These are phyloP conservation scores for Lojkania enalia DNA, from an alignment of 2,329 filamentous ascomycete species.

Conservation along the genomic window DNA sequence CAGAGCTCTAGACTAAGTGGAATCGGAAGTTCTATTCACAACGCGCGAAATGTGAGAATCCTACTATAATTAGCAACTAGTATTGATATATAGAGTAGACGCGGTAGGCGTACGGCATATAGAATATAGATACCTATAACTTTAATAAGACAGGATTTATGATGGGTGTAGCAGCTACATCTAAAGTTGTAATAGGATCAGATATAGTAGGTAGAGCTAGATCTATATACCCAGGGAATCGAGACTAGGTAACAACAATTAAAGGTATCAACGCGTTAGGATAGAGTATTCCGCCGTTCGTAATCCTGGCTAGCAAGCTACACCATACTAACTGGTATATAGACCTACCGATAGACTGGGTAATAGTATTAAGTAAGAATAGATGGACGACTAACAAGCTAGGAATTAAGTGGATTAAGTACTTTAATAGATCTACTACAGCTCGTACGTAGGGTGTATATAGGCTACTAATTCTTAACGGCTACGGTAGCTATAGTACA, in stretches of 20 bases:
- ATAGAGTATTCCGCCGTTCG: slow-evolving; percentile 3
- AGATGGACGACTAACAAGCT: too few species aligned
- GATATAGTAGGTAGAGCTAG: slow-evolving; percentile 7
- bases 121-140: slow-evolving; percentile 16
- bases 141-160: slow-evolving; percentile 36
- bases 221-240: too few species aligned
- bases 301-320: slow-evolving; percentile 7
- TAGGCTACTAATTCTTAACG: too few species aligned
- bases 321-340: slow-evolving; percentile 25
- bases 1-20: slow-evolving; percentile 12
- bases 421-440: too few species aligned
- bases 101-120: slow-evolving; percentile 9
- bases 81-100: slow-evolving; percentile 13
- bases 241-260: slow-evolving; percentile 15
- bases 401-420: slow-evolving; percentile 10
- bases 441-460: too few species aligned
- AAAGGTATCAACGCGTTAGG: slow-evolving; percentile 11
- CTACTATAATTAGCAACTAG: slow-evolving; percentile 4
- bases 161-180: slow-evolving; percentile 33
- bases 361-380: slow-evolving; percentile 8
- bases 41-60: slow-evolving; percentile 9
- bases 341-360: slow-evolving; percentile 2
- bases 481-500: slow-evolving; percentile 10
- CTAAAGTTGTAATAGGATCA: slow-evolving; percentile 17
- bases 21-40: slow-evolving; percentile 10